A percentile compares a stretch with the other conserved stretches of the same genome.
phyloP scores from a whole-genome alignment of 2,329 filamentous ascomycete species.

The Ophiostoma montium region DNA sequence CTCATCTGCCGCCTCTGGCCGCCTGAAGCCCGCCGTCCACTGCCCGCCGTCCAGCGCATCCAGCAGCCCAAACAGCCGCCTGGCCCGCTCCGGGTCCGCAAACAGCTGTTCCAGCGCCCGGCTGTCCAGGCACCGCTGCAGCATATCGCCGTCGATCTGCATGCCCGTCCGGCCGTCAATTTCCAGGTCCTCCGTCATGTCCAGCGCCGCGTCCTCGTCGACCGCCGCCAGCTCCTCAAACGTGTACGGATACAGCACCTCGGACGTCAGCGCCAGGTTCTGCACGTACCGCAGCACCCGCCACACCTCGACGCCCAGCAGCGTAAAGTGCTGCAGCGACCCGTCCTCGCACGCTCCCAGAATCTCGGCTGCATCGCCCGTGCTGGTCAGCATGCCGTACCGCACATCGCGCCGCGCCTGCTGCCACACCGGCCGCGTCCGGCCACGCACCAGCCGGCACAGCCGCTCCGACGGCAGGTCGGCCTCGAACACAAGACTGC shows the following conservation, averaged over 20 bases:
- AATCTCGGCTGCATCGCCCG: conserved; percentile 33
- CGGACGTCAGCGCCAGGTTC: conserved; percentile 42
- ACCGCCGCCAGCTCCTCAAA: conserved; percentile 15
- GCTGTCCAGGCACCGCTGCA: conserved; percentile 38
- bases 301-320: conserved; percentile 50
- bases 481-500: conserved; percentile 39
- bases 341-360: conserved; percentile 58
- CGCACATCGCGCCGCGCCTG: conserved; percentile 20
- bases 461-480: conserved; percentile 39
- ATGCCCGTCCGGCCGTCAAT: conserved; percentile 30
- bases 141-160: conserved; percentile 55
- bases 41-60: conserved; percentile 32
- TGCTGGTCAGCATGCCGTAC: conserved; percentile 30
- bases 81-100: conserved; percentile 18
- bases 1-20: neutral
- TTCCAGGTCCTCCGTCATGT: conserved; percentile 21
- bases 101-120: conserved; percentile 31
- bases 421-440: conserved; percentile 39
- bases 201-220: neutral
- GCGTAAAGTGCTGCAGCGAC: conserved; percentile 52
- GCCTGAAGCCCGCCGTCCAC: conserved; percentile 21
- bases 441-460: conserved; percentile 38
- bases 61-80: conserved; percentile 34
- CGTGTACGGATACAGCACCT: conserved; percentile 34
- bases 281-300: conserved; percentile 60